Evolutionary conservation across 2,329 filamentous ascomycete genomes (phyloP), one percentile per base, ranked within the genome.

Genomic region (Pseudodiploospora longispora): DNA sequence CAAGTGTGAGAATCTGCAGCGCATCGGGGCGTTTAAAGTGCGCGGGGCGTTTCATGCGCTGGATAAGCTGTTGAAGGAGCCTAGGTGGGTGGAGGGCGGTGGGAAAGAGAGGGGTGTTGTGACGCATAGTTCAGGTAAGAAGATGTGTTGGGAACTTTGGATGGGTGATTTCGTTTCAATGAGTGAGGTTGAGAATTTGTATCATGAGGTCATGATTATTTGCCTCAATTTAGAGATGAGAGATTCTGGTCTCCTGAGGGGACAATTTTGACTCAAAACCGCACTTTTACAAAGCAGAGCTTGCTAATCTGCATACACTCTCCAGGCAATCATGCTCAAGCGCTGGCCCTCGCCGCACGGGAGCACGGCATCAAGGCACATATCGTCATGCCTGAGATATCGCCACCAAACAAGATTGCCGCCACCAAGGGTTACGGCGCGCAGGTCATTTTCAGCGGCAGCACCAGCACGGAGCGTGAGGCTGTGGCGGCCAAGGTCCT

Each of bases 1-100:
- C 77, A 97, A 97, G 70, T 94, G 88, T 64, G 91, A 97, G 71
- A 96, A 96, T 64, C 71, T 87, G 47, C 93, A 97, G 70, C 80
- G 82, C 44, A 81, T 94, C 43, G 93, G 91, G 41, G 91, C 91
- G 1, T 97, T 97, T 72, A 97, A 97, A 68, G 85, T 82, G 10
- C 74, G 91, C 6, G 93, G 91, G 5, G 91, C 90, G 0, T 96
- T 95, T 55, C 87, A 96, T 64, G 89, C 90, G 1, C 60, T 95
- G 33, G 75, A 81, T 56, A 67, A 85, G 45, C 65, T 95, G 58
- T 80, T 83, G 59, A 64, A 61, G 50, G 76, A 82, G 55, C 67
- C 74, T 4, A 81, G 77, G 1, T 78, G 78, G 65, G 71, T 82
- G 33, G 77, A 78, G 50, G 74, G 71, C 10, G 74, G 74, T 3